Percentiles rank a stretch among this genome's conserved stretches.
phyloP scores from a whole-genome alignment of 768 basidiomycete species.

The Leccinum truebloodii region DNA sequence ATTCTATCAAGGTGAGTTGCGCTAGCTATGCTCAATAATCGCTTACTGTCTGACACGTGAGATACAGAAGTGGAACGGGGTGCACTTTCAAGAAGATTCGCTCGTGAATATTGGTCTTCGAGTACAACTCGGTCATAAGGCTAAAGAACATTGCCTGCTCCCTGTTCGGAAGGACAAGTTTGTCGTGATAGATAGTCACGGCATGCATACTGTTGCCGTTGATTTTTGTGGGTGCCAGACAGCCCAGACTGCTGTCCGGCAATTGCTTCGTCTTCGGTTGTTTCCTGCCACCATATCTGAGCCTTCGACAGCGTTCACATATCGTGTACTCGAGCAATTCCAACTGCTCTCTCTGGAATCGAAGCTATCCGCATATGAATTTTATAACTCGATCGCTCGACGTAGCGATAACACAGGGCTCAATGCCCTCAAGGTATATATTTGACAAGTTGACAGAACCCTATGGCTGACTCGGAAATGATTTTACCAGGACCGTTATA shows the following conservation, averaged over 20 bases:
- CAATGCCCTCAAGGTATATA: not conserved
- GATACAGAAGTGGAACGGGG: not conserved
- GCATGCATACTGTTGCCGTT: not conserved
- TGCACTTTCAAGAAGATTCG: not conserved
- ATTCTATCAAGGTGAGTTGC: not conserved
- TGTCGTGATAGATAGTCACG: not conserved
- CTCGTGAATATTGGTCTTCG: not conserved
- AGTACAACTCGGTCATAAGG: not conserved
- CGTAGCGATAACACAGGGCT: not conserved
- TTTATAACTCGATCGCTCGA: not conserved
- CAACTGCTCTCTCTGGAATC: not conserved
- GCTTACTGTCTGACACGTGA: not conserved
- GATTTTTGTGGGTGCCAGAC: not conserved
- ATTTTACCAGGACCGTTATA: slow-evolving; percentile 13
- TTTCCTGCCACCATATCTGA: not conserved
- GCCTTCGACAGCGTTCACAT: not conserved
- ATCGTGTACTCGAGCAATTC: not conserved
- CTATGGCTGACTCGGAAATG: not conserved
- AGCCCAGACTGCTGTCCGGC: not conserved
- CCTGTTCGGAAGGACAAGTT: not conserved
- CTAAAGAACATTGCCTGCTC: not conserved
- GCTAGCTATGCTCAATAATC: not conserved
- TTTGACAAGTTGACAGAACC: no score
- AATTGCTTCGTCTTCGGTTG: not conserved
- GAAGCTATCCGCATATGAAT: not conserved